Evolutionary conservation across 441 rosid species (phyloP), one percentile per base, ranked within the genome.

Genomic region (Euphorbia schlechtendalii): DNA sequence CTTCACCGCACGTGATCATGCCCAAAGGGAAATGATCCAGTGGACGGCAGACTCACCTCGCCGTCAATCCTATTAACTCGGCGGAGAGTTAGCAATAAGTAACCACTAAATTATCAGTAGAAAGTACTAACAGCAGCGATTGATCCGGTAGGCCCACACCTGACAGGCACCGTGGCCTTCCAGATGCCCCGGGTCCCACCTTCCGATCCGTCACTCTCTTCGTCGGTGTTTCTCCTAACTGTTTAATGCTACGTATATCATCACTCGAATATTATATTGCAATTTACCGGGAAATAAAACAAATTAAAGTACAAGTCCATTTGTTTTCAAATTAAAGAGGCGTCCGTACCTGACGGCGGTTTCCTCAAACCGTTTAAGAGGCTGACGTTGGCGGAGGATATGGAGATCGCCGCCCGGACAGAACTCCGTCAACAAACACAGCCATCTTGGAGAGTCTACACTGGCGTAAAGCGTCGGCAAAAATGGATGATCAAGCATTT

Each of bases 321-420:
- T 22, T 59, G 28, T 54, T 67, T 61, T 61, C 8, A 14, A 69
- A 69, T 54, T 38, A 61, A 61, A 40, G 55, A 13, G 49, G 73
- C 77, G 65, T 14, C 78, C 74, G 66, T 65, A 90, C 96, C 97
- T 88, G 76, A 93, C 89, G 83, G 97, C 87, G 72, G 90, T 71
- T 76, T 88, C 96, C 49, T 84, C 86, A 69, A 93, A 90, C n/a
- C 95, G 93, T 73, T 83, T 90, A 67, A 64, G 69, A 8, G 84
- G 80, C 73, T 85, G 96, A 68, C 88, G 89, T 64, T 90, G 97
- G 55, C 97, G 95, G 82, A 93, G 97, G 56, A 93, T 91, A 68
- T 93, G 97, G 57, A 93, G 93, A 80, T 90, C 97, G 18, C 97
- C 98, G 70, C 97, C 96, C 69, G 89, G 83, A 62, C 98, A 90